Base-by-base conservation (phyloP, 208 protist species). In the Wallacemonas sp. region DNA sequence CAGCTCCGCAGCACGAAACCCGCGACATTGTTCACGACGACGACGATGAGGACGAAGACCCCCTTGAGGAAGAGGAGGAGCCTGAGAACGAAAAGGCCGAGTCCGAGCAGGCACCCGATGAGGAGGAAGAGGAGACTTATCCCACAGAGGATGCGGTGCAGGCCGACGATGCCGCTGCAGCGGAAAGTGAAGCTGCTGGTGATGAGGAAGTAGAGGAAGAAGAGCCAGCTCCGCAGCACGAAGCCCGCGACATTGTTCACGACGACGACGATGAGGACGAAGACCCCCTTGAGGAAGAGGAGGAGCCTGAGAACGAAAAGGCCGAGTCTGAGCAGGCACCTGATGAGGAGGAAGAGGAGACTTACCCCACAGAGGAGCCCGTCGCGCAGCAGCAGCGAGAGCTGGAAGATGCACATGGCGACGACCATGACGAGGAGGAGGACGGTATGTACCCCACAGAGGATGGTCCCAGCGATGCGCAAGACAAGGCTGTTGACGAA, bases 1-100 rank as follows among this genome's bases (percentile, higher is more conserved):
- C 63, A 6, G 60, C 48, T 32, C 45, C 50, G 21, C 32, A 12
- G 1, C n/a, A 46, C 6, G 24, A 29, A 8, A 39, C 65, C 10
- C 44, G 63, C 15, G 12, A 57, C 22, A 17, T 52, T 8, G 42
- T 41, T 3, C 9, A 38, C 26, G 42, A 48, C 48, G 60, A 66
- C 33, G 65, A 69, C 39, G 45, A 67, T 24, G 57, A 67, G 41
- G 48, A 63, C n/a, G 39, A 32, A 4, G 54, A 68, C 8, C 12
- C 12, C 3, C 19, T 73, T 54, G 42, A 48, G 9, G 38, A 57
- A 9, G 54, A 69, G 12, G 61, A 64, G 32, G 22, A 55, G 29
- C 33, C n/a, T 9, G n/a, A 46, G 3, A 12, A 60, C 27, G 29
- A 73, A 1, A 34, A 59, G 22, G 34, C 9, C 12, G 53, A 24